Conservation (phyloP, 495 filamentous ascomycete species). For the Penicillium alfredii region DNA sequence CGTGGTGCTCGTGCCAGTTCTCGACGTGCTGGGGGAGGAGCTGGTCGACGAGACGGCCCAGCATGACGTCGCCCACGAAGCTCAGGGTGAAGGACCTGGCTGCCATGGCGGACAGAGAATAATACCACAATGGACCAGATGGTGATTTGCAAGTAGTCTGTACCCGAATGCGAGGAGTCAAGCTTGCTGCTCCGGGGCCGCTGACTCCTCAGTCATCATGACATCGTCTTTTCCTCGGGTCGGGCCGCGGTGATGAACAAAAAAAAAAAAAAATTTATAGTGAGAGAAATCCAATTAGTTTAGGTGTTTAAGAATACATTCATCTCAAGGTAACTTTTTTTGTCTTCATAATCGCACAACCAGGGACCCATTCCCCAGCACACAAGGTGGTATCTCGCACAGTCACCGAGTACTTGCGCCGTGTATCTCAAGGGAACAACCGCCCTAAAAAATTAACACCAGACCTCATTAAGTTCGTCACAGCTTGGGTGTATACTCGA, state of each 20-base stretch:
- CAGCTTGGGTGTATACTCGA: slow-evolving; percentile 7
- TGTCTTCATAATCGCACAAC: slow-evolving; percentile 16
- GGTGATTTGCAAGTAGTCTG: no score
- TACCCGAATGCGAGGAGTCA: no score
- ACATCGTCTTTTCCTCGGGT: slow-evolving; percentile 10
- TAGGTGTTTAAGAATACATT: no score
- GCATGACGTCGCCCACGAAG: slow-evolving; percentile 41
- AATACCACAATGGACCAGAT: no score
- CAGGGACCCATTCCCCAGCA: slow-evolving; percentile 13
- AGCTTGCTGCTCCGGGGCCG: no score
- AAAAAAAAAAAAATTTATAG: neutral
- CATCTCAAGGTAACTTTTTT: slow-evolving; percentile 15
- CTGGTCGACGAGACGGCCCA: slow-evolving; percentile 41
- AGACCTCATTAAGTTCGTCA: slow-evolving; percentile 23
- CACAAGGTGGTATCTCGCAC: slow-evolving; percentile 27
- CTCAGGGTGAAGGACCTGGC: slow-evolving; percentile 21
- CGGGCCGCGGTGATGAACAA: neutral
- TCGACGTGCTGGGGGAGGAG: slow-evolving; percentile 29
- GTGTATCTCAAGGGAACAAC: slow-evolving; percentile 9
- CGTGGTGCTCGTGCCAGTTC: slow-evolving; percentile 16
- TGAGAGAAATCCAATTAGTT: neutral
- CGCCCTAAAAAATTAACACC: slow-evolving; percentile 1
- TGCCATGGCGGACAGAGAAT: slow-evolving; percentile 7
- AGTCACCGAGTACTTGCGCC: slow-evolving; percentile 21
- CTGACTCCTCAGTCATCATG: slow-evolving; percentile 22